phyloP scores from a whole-genome alignment of 495 filamentous ascomycete genomes.

The Penicillium soppii region DNA sequence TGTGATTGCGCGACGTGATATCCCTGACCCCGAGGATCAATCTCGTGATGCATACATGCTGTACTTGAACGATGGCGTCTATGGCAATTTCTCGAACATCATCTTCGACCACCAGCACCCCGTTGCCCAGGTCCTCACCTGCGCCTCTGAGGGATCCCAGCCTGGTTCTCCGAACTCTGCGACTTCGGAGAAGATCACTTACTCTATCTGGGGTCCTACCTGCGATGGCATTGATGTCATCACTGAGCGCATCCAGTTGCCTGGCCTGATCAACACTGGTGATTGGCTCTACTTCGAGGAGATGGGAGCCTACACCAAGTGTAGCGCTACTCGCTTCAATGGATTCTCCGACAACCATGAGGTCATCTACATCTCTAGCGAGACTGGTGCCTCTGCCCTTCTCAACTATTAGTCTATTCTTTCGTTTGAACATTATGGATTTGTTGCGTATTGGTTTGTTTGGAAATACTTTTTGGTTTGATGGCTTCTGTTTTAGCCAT shows the following conservation, averaged over 20 bases:
- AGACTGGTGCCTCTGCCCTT: constrained; percentile 79
- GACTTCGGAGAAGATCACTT: constrained; percentile 51
- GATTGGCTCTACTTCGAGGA: constrained; percentile 99
- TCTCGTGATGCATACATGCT: constrained; percentile 80
- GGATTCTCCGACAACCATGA: constrained; percentile 93
- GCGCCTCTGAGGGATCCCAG: constrained; percentile 45
- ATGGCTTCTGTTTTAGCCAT: not conserved
- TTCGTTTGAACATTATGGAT: constrained; percentile 2
- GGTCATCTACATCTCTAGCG: constrained; percentile 90
- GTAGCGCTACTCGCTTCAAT: constrained; percentile 96
- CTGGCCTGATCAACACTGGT: constrained; percentile 75
- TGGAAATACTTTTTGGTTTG: constrained; percentile 3
- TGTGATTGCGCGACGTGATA: constrained; percentile 91
- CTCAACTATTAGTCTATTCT: constrained; percentile 48
- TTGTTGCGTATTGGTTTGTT: constrained; percentile 2
- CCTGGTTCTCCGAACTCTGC: constrained; percentile 49
- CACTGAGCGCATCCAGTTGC: constrained; percentile 69
- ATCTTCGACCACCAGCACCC: constrained; percentile 98
- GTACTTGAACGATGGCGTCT: constrained; percentile 95
- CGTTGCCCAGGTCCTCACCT: constrained; percentile 73
- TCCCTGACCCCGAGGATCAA: constrained; percentile 58
- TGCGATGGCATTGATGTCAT: constrained; percentile 98
- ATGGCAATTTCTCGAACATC: constrained; percentile 97
- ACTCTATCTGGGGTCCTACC: constrained; percentile 97
- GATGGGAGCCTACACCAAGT: constrained; percentile 98